phyloP scores from a whole-genome alignment of 2,329 filamentous ascomycete species.

The Aspergillus neoniger region DNA sequence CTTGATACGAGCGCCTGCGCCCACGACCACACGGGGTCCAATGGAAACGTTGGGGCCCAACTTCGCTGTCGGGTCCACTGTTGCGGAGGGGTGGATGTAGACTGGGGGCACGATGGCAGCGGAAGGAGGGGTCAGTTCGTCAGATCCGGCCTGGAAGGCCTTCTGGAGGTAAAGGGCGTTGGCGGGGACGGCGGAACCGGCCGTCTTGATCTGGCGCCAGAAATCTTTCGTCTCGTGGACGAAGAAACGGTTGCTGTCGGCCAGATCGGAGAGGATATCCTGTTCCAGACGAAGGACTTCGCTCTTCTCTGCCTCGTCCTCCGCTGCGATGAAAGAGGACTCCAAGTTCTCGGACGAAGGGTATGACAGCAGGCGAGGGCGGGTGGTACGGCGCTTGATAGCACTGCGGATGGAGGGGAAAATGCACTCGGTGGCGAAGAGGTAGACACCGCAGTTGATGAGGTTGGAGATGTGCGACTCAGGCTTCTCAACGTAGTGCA shows the following conservation, averaged over 20 bases:
- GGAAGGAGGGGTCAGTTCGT: conserved; percentile 79
- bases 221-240: conserved; percentile 99
- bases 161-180: conserved; percentile 96
- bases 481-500: conserved; percentile 99
- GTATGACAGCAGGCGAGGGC: conserved; percentile 90
- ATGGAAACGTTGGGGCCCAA: conserved; percentile 96
- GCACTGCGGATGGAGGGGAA: conserved; percentile 93
- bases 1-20: conserved; percentile 87
- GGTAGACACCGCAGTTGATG: conserved; percentile 99
- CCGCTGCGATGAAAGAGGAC: conserved; percentile 63
- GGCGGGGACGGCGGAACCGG: conserved; percentile 92
- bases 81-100: conserved; percentile 89
- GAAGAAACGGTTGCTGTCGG: conserved; percentile 97
- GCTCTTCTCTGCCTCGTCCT: conserved; percentile 74
- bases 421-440: conserved; percentile 92
- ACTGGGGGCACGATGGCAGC: conserved; percentile 88
- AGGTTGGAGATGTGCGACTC: conserved; percentile 97
- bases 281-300: conserved; percentile 94
- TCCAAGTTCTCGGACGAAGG: conserved; percentile 93
- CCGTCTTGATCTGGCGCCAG: conserved; percentile 99
- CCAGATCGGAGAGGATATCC: conserved; percentile 92
- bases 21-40: conserved; percentile 81
- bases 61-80: conserved; percentile 92
- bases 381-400: conserved; percentile 92
- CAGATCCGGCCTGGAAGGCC: conserved; percentile 78